These are phyloP conservation scores for Phytophthora sojae DNA, from an alignment of 352 stramenopile species.

Conservation along the genomic window DNA sequence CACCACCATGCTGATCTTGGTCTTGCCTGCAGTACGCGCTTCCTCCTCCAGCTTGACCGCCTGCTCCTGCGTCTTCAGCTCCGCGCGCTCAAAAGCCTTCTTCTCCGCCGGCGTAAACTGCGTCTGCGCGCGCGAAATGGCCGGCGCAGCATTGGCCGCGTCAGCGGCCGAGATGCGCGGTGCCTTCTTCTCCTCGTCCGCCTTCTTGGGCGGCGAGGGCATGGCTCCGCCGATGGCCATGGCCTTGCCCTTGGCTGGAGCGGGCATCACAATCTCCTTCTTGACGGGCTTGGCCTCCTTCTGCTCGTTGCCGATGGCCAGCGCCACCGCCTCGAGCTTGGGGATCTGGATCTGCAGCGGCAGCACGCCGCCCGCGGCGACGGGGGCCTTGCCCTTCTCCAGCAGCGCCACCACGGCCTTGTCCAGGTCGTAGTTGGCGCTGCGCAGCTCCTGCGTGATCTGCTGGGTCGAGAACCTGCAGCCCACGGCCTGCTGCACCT, in stretches of 20 bases:
- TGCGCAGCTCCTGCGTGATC: conserved; percentile 72
- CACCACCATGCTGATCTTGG: conserved; percentile 95
- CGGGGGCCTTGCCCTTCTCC: conserved; percentile 69
- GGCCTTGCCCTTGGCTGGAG: conserved; percentile 53
- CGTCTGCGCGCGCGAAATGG: conserved; percentile 42
- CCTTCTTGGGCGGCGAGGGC: conserved; percentile 6
- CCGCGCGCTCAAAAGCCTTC: conserved; percentile 71
- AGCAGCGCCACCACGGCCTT: conserved; percentile 76
- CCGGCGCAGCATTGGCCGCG: conserved; percentile 33
- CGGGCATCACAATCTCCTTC: conserved; percentile 46
- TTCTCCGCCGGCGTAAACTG: conserved; percentile 68
- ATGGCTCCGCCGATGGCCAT: conserved; percentile 50
- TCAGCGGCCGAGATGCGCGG: conserved; percentile 32
- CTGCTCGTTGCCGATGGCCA: conserved; percentile 51
- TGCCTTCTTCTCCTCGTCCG: conserved; percentile 30
- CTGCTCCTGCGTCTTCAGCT: conserved; percentile 74
- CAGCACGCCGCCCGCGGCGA: conserved; percentile 40
- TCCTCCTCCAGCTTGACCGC: conserved; percentile 58
- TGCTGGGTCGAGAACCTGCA: conserved; percentile 64
- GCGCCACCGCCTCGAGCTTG: conserved; percentile 63
- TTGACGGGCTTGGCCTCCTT: conserved; percentile 15
- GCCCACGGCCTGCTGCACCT: conserved; percentile 62
- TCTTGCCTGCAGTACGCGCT: conserved; percentile 57
- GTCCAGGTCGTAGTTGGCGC: conserved; percentile 83
- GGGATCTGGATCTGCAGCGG: conserved; percentile 76